Evolutionary conservation across 306 rosid species (phyloP).

Genomic region (Arachis stenosperma): DNA sequence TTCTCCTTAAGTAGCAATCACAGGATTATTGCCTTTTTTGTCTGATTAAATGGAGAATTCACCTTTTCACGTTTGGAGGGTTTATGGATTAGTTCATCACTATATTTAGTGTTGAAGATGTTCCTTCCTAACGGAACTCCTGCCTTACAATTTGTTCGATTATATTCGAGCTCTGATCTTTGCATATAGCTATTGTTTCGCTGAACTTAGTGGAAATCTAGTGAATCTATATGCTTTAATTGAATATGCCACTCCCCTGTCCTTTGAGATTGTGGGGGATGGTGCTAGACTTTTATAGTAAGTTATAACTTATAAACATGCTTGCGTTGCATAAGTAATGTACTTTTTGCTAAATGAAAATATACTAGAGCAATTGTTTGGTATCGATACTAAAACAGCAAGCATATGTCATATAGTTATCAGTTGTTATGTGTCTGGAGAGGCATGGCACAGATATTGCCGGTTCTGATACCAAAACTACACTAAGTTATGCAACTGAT

Average conservation of each 20-base stretch:
- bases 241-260: conserved; percentile 12
- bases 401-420: conserved; percentile 48
- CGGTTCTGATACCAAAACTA: conserved; percentile 48
- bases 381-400: conserved; percentile 41
- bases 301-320: too few species aligned
- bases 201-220: not conserved
- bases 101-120: too few species aligned
- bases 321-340: conserved; percentile 3
- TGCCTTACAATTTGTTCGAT: not conserved
- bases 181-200: not conserved
- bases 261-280: conserved; percentile 4
- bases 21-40: too few species aligned
- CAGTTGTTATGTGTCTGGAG: conserved; percentile 62
- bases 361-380: conserved; percentile 37
- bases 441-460: conserved; percentile 51
- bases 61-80: not conserved
- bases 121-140: too few species aligned
- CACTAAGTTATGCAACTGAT: conserved; percentile 51
- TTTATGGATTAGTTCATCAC: not conserved
- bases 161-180: not conserved
- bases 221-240: conserved; percentile 20
- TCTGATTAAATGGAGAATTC: not conserved
- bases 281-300: too few species aligned
- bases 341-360: conserved; percentile 26
- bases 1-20: too few species aligned